These are phyloP conservation scores for Pseudocercospora pini-densiflorae DNA, from an alignment of 2,329 filamentous ascomycete genomes.

Conservation along the genomic window DNA sequence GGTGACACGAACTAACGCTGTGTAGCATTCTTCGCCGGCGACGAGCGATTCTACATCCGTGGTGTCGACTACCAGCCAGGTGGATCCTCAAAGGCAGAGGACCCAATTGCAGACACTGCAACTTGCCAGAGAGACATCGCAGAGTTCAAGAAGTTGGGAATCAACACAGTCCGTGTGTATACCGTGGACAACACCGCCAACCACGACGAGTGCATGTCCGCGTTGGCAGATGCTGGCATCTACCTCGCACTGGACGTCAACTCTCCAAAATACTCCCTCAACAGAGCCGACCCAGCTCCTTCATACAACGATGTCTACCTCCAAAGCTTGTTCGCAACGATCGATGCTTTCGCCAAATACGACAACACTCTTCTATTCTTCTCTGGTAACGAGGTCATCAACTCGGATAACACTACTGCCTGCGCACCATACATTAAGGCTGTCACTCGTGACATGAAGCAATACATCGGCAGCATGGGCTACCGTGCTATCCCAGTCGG, in stretches of 20 bases:
- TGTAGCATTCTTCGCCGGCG: conserved; percentile 66
- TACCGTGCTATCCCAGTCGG: conserved; percentile 74
- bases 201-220: conserved; percentile 85
- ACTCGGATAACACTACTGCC: conserved; percentile 63
- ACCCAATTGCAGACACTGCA: conserved; percentile 74
- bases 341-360: conserved; percentile 82
- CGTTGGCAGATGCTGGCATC: conserved; percentile 81
- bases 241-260: conserved; percentile 93
- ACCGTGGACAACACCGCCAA: conserved; percentile 82
- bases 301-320: conserved; percentile 91
- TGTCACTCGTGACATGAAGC: conserved; percentile 78
- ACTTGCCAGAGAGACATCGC: conserved; percentile 79
- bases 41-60: conserved; percentile 64
- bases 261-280: conserved; percentile 87
- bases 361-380: conserved; percentile 86
- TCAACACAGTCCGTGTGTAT: conserved; percentile 94
- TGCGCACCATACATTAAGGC: conserved; percentile 73
- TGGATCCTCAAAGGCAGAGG: conserved; percentile 65
- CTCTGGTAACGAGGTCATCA: conserved; percentile 74
- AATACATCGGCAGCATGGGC: conserved; percentile 74
- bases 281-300: conserved; percentile 70
- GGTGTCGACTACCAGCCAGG: conserved; percentile 61
- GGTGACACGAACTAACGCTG: conserved; percentile 28
- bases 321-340: conserved; percentile 83
- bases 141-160: conserved; percentile 80